Evolutionary conservation across 2,329 filamentous ascomycete genomes (phyloP), one percentile per base, ranked within the genome.

Genomic region (Alternaria consortialis): DNA sequence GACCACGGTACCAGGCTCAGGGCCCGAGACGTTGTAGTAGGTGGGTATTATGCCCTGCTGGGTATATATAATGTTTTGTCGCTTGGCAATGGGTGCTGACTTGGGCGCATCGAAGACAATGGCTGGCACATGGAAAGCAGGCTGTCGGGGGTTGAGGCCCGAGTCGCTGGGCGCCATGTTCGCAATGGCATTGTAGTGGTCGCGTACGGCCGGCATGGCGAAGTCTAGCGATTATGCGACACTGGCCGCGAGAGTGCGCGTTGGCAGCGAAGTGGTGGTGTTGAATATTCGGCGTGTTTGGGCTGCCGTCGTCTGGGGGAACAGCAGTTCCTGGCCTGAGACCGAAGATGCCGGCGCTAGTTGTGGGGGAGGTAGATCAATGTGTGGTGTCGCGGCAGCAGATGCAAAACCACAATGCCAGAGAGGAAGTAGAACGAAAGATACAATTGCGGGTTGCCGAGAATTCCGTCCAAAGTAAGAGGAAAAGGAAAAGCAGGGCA

Each of bases 1-100:
- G 9, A 83, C 86, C 1, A 90, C 84, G 39, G 84, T 83, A 55
- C 86, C 87, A 0, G 87, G 84, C 1, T 81, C 47, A 0, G 87
- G 87, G 6, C 86, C 84, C 27, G 78, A 79, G 53, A 81, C 80
- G 46, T 83, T 81, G 77, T 91, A 91, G 67, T 86, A 86, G 27
- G 86, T 84, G 1, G 88, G 87, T 67, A 91, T 88, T 62, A 87
- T 82, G 58, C 77, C 70, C 15, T 63, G 66, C 25, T 68, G 67
- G 23, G 67, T 55, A 12, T 63, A 44, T 55, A 60, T 53, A 2
- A 69, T 58, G 20, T 68, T 62, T 39, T 71, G 66, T 23, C 72
- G 68, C 57, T 68, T 66, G 44, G 63, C 66, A 15, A 72, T 50
- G 9, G 58, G 44, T 23, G 58, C 60, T 31, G 51, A 47, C 37